Base-by-base conservation (phyloP, 2,329 filamentous ascomycete species). In the Diaporthe nobilis region DNA sequence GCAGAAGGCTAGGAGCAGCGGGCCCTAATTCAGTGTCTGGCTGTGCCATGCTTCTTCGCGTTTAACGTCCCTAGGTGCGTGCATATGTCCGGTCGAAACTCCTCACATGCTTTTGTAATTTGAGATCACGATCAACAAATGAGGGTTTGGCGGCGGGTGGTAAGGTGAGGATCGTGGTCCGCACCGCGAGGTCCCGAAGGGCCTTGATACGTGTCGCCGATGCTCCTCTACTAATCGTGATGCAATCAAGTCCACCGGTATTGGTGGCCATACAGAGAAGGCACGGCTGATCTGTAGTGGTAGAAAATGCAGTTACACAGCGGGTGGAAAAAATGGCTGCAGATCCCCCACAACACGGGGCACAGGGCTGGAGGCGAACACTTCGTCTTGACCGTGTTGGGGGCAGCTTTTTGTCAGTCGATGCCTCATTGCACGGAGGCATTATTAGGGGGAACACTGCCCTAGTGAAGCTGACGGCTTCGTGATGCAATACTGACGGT, bases 381-480 rank as follows among this genome's bases (percentile, higher is more conserved):
- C 25, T 9, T 47, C 15, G 22, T 49, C 28, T 34, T n/a, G 9
- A 31, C 42, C 39, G 17, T 31, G 22, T 44, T 25, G 28, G 34
- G 22, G 25, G 31, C 44, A 47, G 42, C 55, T 22, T 7, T 2
- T 51, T 25, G 42, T 51, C 34, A 37, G 25, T 13, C 39, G 22
- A 22, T 63, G 15, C 44, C 25, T 42, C 67, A 31, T 57, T 44
- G 51, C 15, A 22, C 28, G 13, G 47, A 51, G 34, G 25, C 22
- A 31, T 37, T 12, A 31, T 37, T 12, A 55, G 9, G 20, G 42
- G 57, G 34, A n/a, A 63, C 31, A 31, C 34, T 53, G 60, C 34
- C 47, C 71, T 63, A 72, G 37, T 44, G 28, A 51, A n/a, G 31
- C 17, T 72, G 71, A 39, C 39, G 44, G 47, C 22, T 53, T 31